phyloP scores from a whole-genome alignment of 1,139 yeast genomes.

The Groenewaldozyma auringiensis region DNA sequence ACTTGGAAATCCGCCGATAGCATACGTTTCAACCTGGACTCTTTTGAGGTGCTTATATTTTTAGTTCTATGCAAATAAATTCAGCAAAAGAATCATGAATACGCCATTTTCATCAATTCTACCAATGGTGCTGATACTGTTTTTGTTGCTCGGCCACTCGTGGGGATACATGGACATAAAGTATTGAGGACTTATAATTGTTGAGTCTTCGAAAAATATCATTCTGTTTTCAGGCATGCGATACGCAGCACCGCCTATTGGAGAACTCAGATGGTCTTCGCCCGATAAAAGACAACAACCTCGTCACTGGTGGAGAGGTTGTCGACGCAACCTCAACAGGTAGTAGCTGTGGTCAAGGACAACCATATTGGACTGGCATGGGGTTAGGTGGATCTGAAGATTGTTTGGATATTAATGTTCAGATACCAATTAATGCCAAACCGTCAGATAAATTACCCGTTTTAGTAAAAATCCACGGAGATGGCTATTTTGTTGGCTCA shows the following conservation, averaged over 20 bases:
- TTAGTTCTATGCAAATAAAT: too few species aligned
- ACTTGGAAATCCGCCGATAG: too few species aligned
- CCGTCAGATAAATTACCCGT: slow-evolving; percentile 7
- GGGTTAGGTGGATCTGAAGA: background rate
- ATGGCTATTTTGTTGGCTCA: slow-evolving; percentile 11
- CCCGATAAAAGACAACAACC: slow-evolving; percentile 1
- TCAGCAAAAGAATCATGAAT: too few species aligned
- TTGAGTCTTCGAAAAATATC: background rate
- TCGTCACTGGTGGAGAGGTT: background rate
- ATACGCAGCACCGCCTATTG: slow-evolving; percentile 9
- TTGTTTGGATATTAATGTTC: background rate
- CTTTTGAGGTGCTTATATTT: too few species aligned
- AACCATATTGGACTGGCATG: background rate
- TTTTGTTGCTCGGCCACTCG: too few species aligned
- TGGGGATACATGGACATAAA: too few species aligned
- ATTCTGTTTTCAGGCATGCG: slow-evolving; percentile 3
- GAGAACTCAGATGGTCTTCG: slow-evolving; percentile 8
- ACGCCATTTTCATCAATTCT: too few species aligned
- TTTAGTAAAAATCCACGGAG: slow-evolving; percentile 14
- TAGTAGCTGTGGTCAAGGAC: background rate
- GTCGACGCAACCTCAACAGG: background rate
- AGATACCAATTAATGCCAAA: background rate
- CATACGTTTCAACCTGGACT: too few species aligned
- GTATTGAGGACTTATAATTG: too few species aligned
- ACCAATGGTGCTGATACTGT: too few species aligned